Base-by-base conservation (phyloP, 441 rosid genomes). In the Populus hybrid region DNA sequence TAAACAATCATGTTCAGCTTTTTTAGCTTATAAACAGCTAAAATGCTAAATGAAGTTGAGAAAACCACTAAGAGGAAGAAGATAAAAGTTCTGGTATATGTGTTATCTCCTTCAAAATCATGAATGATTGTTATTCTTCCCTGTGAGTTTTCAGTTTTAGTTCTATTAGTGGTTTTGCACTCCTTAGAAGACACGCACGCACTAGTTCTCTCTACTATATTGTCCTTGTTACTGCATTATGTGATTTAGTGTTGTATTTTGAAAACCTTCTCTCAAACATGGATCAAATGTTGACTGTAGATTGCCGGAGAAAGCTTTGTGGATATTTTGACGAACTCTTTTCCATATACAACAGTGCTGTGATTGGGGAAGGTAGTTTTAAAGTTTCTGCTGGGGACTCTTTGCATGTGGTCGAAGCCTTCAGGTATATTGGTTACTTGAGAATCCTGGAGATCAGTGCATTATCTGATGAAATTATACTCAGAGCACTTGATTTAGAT, bases 341-440 rank as follows among this genome's bases (percentile, higher is more conserved):
- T 81, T 85, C 85, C 34, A 87, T 96, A 85, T 96, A 96, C 83
- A 90, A 86, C 73, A 86, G 88, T 83, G 97, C 98, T 80, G 88
- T 93, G 36, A 90, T 87, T 76, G 98, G 94, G 69, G 93, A 91
- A 85, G 95, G 92, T 82, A 88, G 90, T 80, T 89, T 90, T 77
- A 96, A 95, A 89, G 93, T 91, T 73, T 91, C 97, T 77, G 93
- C 98, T 6, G 99, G 91, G 82, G 99, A 96, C 85, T 92, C 98
- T 4, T 81, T 94, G 85, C 92, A 94, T 84, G 86, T 96, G 35
- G 99, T 96, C 10, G 98, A 96, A 88, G 99, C 99, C 66, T 89
- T 96, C 76, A 90, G 98, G 99, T 96, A 85, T 21, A 54, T 57
- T 64, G 75, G 80, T 77, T 75, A 70, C 73, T 69, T 67, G 59